Conservation (phyloP, 164 flowering plant species). For the Chimonanthus salicifolius region DNA sequence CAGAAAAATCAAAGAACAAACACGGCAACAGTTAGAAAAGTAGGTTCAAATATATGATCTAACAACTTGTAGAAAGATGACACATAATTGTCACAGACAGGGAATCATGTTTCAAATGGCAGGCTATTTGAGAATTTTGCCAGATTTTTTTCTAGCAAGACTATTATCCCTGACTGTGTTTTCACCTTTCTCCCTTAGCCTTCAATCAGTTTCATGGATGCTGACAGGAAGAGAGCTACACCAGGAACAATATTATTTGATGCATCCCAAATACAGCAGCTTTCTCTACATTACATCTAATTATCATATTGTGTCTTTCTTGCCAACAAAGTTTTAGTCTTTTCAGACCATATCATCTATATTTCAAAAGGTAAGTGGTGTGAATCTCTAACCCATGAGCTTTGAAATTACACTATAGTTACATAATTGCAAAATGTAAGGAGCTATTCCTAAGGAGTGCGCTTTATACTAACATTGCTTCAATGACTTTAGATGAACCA, state of each 20-base stretch:
- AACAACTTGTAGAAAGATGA: neutral
- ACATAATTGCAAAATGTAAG: neutral
- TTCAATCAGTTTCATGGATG: too few species aligned
- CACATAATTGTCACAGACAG: neutral
- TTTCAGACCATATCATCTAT: too few species aligned
- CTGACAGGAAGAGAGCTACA: too few species aligned
- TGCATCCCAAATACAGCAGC: neutral
- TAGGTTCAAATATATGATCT: neutral
- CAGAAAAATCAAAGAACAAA: too few species aligned
- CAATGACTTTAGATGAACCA: slow-evolving; percentile 58
- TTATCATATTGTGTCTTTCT: too few species aligned
- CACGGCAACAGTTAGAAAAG: neutral
- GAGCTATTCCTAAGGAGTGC: neutral
- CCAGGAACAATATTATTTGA: neutral
- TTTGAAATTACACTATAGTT: neutral
- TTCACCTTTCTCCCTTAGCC: too few species aligned
- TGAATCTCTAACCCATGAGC: neutral
- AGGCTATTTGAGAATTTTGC: neutral
- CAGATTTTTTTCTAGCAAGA: neutral
- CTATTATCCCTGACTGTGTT: neutral
- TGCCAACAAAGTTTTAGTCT: too few species aligned
- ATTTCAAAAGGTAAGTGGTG: neutral
- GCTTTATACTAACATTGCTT: slow-evolving; percentile 57
- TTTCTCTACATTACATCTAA: neutral
- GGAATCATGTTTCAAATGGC: neutral